phyloP scores from a whole-genome alignment of 2,329 filamentous ascomycete genomes.

The Neofusicoccum umdonicola region DNA sequence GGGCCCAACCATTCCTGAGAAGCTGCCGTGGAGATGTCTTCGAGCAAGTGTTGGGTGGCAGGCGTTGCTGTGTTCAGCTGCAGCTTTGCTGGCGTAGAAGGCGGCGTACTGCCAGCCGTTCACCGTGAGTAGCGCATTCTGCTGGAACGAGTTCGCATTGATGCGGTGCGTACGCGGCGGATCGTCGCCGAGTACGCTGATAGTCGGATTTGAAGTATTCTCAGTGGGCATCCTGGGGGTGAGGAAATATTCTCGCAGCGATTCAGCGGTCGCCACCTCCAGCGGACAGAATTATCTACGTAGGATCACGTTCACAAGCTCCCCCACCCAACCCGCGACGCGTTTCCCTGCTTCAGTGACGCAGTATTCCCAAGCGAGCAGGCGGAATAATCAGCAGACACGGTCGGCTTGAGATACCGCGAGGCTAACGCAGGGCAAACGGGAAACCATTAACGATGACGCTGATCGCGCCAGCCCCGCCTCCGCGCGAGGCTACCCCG shows the following conservation, averaged over 20 bases:
- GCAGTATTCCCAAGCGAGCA: neutral
- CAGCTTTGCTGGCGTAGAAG: slow-evolving; percentile 39
- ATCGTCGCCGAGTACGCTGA: slow-evolving; percentile 22
- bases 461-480: slow-evolving; percentile 3
- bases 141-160: slow-evolving; percentile 52
- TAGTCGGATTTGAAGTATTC: neutral
- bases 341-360: neutral
- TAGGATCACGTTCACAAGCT: neutral
- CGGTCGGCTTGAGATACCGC: neutral
- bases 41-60: slow-evolving; percentile 48
- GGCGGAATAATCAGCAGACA: neutral
- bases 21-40: slow-evolving; percentile 39
- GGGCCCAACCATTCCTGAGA: slow-evolving; percentile 17
- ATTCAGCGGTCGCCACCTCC: too few species aligned
- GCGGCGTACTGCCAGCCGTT: slow-evolving; percentile 51
- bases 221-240: neutral
- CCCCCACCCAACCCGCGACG: neutral
- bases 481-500: slow-evolving; percentile 1
- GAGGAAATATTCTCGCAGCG: too few species aligned
- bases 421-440: neutral
- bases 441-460: neutral
- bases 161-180: slow-evolving; percentile 37
- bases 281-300: neutral
- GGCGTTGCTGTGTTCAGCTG: slow-evolving; percentile 29
- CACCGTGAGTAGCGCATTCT: slow-evolving; percentile 48